Evolutionary conservation across 1,139 yeast genomes (phyloP).

Genomic region (Saccharomycopsis crataegensis): DNA sequence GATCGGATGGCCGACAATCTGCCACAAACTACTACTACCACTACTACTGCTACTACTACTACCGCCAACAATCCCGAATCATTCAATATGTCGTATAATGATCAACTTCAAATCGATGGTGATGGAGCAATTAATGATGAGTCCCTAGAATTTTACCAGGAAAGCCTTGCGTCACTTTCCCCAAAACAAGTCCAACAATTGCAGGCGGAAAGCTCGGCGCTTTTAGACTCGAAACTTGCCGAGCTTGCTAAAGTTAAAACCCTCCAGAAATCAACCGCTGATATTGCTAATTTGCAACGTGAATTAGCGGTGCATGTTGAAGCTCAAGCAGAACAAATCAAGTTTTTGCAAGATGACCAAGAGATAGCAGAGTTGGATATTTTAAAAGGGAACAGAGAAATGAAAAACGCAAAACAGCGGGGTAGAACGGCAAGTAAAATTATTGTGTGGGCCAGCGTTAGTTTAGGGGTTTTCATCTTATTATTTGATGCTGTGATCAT

Average conservation of each 20-base stretch:
- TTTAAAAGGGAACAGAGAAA: constrained; percentile 62
- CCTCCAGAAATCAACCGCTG: constrained; percentile 73
- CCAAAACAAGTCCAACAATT: constrained; percentile 64
- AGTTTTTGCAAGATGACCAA: constrained; percentile 60
- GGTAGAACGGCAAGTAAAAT: constrained; percentile 67
- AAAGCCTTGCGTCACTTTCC: constrained; percentile 32
- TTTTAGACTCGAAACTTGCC: constrained; percentile 51
- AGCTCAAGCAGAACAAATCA: constrained; percentile 68
- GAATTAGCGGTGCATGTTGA: constrained; percentile 72
- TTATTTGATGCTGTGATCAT: constrained; percentile 50
- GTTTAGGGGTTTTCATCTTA: constrained; percentile 55
- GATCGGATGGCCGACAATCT: too few species aligned
- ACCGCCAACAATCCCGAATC: not conserved
- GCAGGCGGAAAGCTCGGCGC: constrained; percentile 63
- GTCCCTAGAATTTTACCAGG: constrained; percentile 25
- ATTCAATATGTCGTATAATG: constrained; percentile 20
- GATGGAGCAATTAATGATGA: constrained; percentile 11
- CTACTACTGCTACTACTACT: too few species aligned
- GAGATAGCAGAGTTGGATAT: constrained; percentile 65
- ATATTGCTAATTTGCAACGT: constrained; percentile 70
- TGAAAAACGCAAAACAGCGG: constrained; percentile 61
- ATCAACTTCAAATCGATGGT: constrained; percentile 21
- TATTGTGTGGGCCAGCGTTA: constrained; percentile 52
- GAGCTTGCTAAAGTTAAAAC: constrained; percentile 63
- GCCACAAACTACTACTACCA: not conserved